phyloP scores from a whole-genome alignment of 148 eudicot genomes.

The Fallopia convolvulus region DNA sequence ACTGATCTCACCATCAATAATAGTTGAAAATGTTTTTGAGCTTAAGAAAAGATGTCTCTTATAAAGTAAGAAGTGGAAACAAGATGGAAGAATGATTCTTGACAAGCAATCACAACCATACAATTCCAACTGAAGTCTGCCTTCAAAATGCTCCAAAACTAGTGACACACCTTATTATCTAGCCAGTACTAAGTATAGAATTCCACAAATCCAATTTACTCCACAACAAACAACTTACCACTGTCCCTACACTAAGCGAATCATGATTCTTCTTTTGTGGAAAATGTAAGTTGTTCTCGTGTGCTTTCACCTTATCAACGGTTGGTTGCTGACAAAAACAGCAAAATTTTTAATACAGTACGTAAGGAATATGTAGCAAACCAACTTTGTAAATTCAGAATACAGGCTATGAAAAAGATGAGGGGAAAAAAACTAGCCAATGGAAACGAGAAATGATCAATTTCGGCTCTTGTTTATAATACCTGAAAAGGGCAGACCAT shows the following conservation, averaged over 20 bases:
- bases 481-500: constrained; percentile 70
- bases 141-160: background rate
- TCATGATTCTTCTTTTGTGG: constrained; percentile 31
- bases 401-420: background rate
- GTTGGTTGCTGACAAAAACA: constrained; percentile 32
- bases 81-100: background rate
- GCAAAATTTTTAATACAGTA: background rate
- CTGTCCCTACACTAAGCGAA: background rate
- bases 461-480: background rate
- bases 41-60: background rate
- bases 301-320: constrained; percentile 25
- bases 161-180: background rate
- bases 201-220: background rate
- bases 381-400: background rate
- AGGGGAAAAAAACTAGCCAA: background rate
- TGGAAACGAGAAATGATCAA: background rate
- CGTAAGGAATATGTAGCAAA: background rate
- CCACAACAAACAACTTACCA: constrained; percentile 3
- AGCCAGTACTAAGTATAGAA: background rate
- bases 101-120: background rate
- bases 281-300: constrained; percentile 14
- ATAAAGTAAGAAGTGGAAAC: background rate
- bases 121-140: background rate
- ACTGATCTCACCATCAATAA: background rate
- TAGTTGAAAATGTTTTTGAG: background rate